Conservation (phyloP, 805 yeast species). For the Candida broadrunensis region DNA sequence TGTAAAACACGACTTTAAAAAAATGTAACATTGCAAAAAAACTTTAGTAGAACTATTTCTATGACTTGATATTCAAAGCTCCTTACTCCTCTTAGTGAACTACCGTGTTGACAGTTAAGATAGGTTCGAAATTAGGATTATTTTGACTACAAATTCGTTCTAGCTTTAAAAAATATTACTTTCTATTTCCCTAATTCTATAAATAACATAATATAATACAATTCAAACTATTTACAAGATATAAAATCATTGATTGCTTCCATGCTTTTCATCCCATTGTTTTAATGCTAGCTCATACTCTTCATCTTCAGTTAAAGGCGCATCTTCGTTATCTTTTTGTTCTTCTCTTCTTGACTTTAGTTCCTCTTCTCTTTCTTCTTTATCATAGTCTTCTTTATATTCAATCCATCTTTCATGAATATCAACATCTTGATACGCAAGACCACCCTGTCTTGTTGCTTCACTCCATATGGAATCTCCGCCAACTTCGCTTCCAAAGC, state of each 20-base stretch:
- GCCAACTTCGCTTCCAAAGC: constrained; percentile 90
- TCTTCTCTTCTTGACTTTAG: constrained; percentile 29
- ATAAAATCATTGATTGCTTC: background rate
- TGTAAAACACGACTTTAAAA: too few species aligned
- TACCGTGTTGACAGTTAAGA: too few species aligned
- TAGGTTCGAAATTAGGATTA: too few species aligned
- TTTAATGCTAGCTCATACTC: constrained; percentile 57
- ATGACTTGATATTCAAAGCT: too few species aligned
- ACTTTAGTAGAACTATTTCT: too few species aligned
- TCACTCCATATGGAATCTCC: constrained; percentile 99
- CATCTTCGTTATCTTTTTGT: constrained; percentile 14
- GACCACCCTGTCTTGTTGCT: constrained; percentile 78
- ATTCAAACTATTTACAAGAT: background rate
- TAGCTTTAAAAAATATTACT: too few species aligned
- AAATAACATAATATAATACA: background rate
- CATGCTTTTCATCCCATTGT: constrained; percentile 27
- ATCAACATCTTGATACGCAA: constrained; percentile 53
- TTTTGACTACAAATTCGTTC: too few species aligned
- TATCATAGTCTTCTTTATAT: constrained; percentile 73
- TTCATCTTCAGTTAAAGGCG: constrained; percentile 54
- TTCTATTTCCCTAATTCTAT: background rate
- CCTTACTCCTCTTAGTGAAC: too few species aligned
- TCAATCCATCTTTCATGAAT: constrained; percentile 96
- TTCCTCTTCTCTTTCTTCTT: constrained; percentile 44
- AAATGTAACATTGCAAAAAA: too few species aligned